Conservation (phyloP, 805 yeast genomes). For the Nakazawaea sp. region DNA sequence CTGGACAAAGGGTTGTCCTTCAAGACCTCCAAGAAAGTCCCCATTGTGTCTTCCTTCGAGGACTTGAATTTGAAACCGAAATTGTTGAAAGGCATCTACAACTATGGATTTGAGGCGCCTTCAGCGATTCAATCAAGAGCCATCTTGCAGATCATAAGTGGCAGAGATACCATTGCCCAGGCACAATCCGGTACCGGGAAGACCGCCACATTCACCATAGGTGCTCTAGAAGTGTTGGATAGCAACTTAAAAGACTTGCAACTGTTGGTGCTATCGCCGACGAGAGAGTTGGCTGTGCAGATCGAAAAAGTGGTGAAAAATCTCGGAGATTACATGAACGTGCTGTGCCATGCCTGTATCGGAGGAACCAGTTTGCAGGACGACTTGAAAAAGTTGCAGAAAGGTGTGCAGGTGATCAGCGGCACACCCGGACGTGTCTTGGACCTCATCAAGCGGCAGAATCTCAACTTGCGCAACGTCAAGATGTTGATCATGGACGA, state of each 20-base stretch:
- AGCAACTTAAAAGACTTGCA: constrained; percentile 68
- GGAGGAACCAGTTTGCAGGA: constrained; percentile 93
- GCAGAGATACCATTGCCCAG: constrained; percentile 72
- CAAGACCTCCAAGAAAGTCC: constrained; percentile 52
- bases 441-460: constrained; percentile 91
- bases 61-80: constrained; percentile 67
- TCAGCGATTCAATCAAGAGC: constrained; percentile 82
- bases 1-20: constrained; percentile 55
- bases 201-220: constrained; percentile 84
- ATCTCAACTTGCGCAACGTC: constrained; percentile 72
- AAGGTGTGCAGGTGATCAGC: constrained; percentile 88
- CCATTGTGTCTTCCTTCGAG: constrained; percentile 52
- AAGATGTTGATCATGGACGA: constrained; percentile 96
- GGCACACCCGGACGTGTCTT: constrained; percentile 98
- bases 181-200: constrained; percentile 90
- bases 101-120: constrained; percentile 77
- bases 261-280: constrained; percentile 93
- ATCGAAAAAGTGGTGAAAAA: constrained; percentile 90
- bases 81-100: constrained; percentile 58
- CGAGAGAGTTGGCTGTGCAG: constrained; percentile 95
- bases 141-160: constrained; percentile 68
- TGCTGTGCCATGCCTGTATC: constrained; percentile 92
- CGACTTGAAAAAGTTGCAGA: constrained; percentile 76
- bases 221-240: constrained; percentile 55
- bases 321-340: constrained; percentile 84